phyloP scores from a whole-genome alignment of 169 alveolate genomes.

The Plasmodium cynomolgi region DNA sequence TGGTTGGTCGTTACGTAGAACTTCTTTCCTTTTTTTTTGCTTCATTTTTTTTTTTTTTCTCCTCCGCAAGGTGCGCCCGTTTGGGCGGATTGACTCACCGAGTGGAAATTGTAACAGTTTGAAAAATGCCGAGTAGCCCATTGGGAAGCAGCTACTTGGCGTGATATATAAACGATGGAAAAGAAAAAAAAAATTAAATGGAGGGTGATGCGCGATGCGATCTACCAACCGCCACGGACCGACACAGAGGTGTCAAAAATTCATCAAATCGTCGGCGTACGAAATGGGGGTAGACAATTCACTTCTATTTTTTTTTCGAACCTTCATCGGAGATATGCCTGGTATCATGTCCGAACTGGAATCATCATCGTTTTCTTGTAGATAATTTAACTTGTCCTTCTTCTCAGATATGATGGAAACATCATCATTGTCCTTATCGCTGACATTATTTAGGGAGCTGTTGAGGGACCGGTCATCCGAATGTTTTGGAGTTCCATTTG shows the following conservation, averaged over 20 bases:
- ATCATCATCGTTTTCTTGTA: slow-evolving; percentile 51
- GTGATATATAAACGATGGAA: not conserved
- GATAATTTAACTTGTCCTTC: slow-evolving; percentile 33
- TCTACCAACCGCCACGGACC: not conserved
- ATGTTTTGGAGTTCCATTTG: not conserved
- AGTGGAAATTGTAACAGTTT: not conserved
- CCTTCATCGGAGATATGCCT: slow-evolving; percentile 72
- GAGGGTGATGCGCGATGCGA: not conserved
- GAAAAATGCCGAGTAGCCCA: not conserved
- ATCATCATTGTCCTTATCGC: slow-evolving; percentile 55
- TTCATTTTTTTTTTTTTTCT: not conserved
- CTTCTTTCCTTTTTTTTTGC: not conserved
- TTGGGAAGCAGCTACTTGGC: not conserved
- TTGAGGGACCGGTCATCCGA: slow-evolving; percentile 40
- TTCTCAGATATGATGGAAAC: slow-evolving; percentile 57
- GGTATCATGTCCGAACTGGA: slow-evolving; percentile 64
- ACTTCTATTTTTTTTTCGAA: slow-evolving; percentile 15
- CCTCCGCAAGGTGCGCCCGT: not conserved
- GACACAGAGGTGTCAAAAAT: slow-evolving; percentile 10
- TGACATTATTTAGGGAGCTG: slow-evolving; percentile 39
- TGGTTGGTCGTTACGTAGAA: not conserved
- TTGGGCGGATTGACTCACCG: not conserved
- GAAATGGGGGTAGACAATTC: slow-evolving; percentile 74
- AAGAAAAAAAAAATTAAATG: not conserved
- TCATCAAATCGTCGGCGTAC: slow-evolving; percentile 75